Base-by-base conservation (phyloP, 345 rosid genomes). In the Garcia nutans region DNA sequence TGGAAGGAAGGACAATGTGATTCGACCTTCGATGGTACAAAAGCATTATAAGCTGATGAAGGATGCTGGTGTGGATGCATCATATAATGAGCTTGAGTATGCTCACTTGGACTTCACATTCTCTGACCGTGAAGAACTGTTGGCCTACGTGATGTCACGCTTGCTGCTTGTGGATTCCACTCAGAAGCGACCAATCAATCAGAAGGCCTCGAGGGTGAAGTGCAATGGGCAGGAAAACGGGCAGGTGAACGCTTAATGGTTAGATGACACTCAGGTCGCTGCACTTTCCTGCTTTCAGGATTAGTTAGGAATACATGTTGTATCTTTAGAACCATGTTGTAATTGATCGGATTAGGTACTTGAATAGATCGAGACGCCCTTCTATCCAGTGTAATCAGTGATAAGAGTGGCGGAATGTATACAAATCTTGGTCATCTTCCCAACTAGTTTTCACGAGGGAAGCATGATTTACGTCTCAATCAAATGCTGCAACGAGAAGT, bases 31-130 rank as follows among this genome's bases (percentile, higher is more conserved):
- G 12, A 96, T 96, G 99, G 92, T 96, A 65, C 88, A 74, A 79
- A 87, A 86, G 78, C 99, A 96, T 77, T 90, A 96, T 37, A 86
- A 77, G 65, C 64, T 88, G 79, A 92, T 96, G 98, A 89, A 85
- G 81, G 89, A 90, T n/a, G 81, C 88, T 0, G 89, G 82, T 1
- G 97, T 92, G 3, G 91, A 93, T 20, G 95, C 86, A 22, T 88
- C 99, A 0, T 92, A 84, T 73, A 84, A 61, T 0, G 98, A 91
- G 81, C 89, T 86, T 23, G 98, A 96, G 81, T 96, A 92, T 71
- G 99, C 92, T 22, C 99, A 93, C 84, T 82, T 93, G 81, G 99
- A 96, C 85, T 96, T 96, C 88, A 96, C 93, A 19, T 93, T 93
- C 77, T 88, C 98, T 31, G 96, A 96, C 82, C 93, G 84, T 0